Conservation (phyloP, 2,329 filamentous ascomycete species). For the Ophiostoma australiae region DNA sequence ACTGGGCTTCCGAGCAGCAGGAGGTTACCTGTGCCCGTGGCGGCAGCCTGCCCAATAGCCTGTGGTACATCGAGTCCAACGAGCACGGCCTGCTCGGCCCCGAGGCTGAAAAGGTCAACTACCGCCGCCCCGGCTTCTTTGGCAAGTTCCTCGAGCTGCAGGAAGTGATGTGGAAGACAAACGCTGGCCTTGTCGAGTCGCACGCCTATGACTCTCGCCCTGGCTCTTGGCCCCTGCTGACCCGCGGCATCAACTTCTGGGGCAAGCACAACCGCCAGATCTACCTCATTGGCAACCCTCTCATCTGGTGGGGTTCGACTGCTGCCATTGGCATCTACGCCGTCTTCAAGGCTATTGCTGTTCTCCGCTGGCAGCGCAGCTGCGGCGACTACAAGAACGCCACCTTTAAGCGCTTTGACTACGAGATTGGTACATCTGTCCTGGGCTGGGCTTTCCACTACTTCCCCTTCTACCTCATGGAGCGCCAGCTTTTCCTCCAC, state of each 20-base stretch:
- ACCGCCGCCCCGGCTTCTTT: constrained; percentile 88
- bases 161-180: constrained; percentile 98
- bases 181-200: constrained; percentile 90
- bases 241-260: constrained; percentile 99
- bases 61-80: constrained; percentile 96
- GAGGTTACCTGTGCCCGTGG: constrained; percentile 95
- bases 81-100: constrained; percentile 70
- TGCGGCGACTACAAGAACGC: constrained; percentile 77
- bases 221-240: constrained; percentile 84
- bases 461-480: constrained; percentile 98
- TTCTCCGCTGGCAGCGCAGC: constrained; percentile 91
- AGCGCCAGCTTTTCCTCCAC: constrained; percentile 94
- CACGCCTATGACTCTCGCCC: constrained; percentile 98
- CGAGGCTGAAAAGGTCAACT: constrained; percentile 90
- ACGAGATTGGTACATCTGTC: constrained; percentile 85
- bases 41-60: constrained; percentile 87
- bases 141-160: constrained; percentile 98
- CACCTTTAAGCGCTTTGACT: constrained; percentile 94
- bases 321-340: constrained; percentile 70
- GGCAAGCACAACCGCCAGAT: constrained; percentile 89
- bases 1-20: constrained; percentile 97
- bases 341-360: constrained; percentile 78
- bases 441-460: constrained; percentile 97
- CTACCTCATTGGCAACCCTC: constrained; percentile 89
- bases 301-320: constrained; percentile 91